These are phyloP conservation scores for Microcos paniculata DNA, from an alignment of 345 rosid species.

Conservation along the genomic window DNA sequence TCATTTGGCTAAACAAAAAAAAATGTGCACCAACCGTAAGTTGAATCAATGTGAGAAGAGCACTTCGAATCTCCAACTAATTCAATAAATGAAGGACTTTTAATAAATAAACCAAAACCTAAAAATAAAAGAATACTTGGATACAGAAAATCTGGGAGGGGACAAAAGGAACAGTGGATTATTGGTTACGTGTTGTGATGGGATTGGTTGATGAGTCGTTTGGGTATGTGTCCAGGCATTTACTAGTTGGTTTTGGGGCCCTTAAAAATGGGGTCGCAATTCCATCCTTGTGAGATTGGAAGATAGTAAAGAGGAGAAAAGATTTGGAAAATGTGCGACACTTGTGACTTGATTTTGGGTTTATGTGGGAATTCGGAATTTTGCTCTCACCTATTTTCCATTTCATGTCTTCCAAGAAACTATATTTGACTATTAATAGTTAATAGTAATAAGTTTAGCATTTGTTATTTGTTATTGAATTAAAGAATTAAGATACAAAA, in stretches of 20 bases:
- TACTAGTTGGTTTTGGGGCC: neutral
- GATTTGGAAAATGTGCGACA: neutral
- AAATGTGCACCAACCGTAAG: conserved; percentile 1
- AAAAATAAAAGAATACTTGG: neutral
- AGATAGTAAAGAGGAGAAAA: neutral
- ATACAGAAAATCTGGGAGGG: neutral
- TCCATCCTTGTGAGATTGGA: neutral
- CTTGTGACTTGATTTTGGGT: neutral
- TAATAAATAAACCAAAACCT: neutral
- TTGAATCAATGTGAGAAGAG: conserved; percentile 2
- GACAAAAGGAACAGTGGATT: neutral
- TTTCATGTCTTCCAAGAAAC: too few relatives aligned
- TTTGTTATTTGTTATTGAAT: too few relatives aligned
- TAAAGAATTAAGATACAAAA: too few relatives aligned
- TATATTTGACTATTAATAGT: too few relatives aligned
- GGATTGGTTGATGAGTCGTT: neutral
- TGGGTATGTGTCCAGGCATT: neutral
- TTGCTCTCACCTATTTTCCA: too few relatives aligned
- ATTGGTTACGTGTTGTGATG: neutral
- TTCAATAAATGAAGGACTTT: neutral
- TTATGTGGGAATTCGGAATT: too few relatives aligned
- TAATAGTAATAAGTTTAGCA: too few relatives aligned
- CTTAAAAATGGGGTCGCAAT: neutral
- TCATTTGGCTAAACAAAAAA: neutral
- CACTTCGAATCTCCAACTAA: conserved; percentile 9